Evolutionary conservation across 371 early-diverging fungal genomes (phyloP).

Genomic region (Lichtheimia hyalospora): DNA sequence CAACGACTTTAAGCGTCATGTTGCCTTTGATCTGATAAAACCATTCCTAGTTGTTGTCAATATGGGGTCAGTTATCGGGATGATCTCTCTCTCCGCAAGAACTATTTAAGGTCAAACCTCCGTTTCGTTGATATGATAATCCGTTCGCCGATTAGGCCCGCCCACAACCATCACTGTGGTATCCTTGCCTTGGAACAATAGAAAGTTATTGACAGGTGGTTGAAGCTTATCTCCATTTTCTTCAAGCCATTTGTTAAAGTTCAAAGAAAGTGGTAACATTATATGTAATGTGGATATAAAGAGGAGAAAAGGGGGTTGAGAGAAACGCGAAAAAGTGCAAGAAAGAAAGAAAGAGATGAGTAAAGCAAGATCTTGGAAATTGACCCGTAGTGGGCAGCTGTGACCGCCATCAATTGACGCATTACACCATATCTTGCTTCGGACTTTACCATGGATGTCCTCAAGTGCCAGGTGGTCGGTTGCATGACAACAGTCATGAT

Average conservation of each 20-base stretch:
- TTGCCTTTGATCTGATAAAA: conserved; percentile 94
- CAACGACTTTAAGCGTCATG: conserved; percentile 85
- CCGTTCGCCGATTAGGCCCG: conserved; percentile 84
- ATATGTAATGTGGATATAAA: not conserved
- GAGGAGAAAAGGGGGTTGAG: not conserved
- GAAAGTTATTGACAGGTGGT: conserved; percentile 95
- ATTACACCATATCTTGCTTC: not conserved
- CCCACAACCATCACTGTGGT: conserved; percentile 90
- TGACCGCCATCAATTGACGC: not conserved
- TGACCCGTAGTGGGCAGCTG: not conserved
- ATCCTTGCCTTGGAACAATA: conserved; percentile 79
- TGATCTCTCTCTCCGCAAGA: not conserved
- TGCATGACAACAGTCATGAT: not conserved
- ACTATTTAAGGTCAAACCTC: conserved; percentile 57
- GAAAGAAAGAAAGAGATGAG: conserved; percentile 1
- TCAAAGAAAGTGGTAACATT: conserved; percentile 73
- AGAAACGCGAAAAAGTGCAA: not conserved
- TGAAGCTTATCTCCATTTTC: conserved; percentile 81
- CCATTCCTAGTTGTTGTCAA: conserved; percentile 75
- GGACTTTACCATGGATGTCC: not conserved
- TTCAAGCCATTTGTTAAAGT: conserved; percentile 86
- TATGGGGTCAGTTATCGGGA: not conserved
- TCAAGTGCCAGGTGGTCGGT: not conserved
- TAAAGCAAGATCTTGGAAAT: conserved; percentile 1
- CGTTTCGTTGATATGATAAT: conserved; percentile 95